Conservation (phyloP, 2,329 filamentous ascomycete species). For the Pseudogymnoascus verrucosus region DNA sequence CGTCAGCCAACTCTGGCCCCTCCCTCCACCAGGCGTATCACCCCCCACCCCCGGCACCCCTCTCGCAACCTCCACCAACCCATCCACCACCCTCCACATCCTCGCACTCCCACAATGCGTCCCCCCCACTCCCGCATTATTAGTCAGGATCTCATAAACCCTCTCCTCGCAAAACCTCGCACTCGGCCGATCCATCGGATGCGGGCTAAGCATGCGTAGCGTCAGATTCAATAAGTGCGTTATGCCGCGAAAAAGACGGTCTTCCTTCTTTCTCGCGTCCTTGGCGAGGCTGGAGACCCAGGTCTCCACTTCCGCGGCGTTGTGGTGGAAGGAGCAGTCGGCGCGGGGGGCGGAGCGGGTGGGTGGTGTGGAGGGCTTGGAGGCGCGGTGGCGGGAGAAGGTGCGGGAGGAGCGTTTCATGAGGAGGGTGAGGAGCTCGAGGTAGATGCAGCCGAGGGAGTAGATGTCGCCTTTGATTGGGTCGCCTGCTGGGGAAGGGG, state of each 20-base stretch:
- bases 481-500: constrained; percentile 38
- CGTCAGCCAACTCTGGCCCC: not conserved
- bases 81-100: constrained; percentile 32
- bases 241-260: constrained; percentile 42
- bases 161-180: constrained; percentile 44
- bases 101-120: constrained; percentile 42
- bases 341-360: constrained; percentile 31
- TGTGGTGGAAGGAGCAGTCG: constrained; percentile 66
- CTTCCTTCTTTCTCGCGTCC: constrained; percentile 42
- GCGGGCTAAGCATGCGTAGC: constrained; percentile 44
- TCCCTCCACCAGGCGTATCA: not conserved
- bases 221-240: constrained; percentile 45
- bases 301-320: constrained; percentile 57
- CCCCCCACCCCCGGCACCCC: not conserved
- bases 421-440: constrained; percentile 63
- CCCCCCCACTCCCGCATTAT: constrained; percentile 39
- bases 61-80: constrained; percentile 13
- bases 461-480: constrained; percentile 61
- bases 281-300: constrained; percentile 59
- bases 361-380: not conserved
- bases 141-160: constrained; percentile 45
- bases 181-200: constrained; percentile 45
- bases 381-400: constrained; percentile 54
- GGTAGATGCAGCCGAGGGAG: constrained; percentile 63
- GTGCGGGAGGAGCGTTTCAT: constrained; percentile 59